Percentiles rank a stretch among this genome's conserved stretches.
Conservation (phyloP, 257 asterid genomes). For the Prunella vulgaris region DNA sequence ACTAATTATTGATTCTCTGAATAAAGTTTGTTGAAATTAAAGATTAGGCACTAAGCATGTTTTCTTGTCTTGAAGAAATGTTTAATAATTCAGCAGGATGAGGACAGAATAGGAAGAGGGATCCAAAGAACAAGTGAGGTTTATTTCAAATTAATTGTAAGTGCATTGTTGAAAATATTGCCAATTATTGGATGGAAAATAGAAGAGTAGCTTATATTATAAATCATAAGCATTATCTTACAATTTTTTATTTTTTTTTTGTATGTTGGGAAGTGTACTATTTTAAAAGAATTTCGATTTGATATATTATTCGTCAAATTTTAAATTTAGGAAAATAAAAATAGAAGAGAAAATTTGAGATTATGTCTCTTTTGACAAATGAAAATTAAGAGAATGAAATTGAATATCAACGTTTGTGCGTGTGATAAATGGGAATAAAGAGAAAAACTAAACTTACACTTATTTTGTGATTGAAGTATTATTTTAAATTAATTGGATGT, state of each 20-base stretch:
- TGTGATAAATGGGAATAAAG: too few species aligned
- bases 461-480: too few species aligned
- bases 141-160: slow-evolving; percentile 3
- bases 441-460: too few species aligned
- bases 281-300: too few species aligned
- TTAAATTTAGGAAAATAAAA: too few species aligned
- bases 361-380: too few species aligned
- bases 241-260: background rate
- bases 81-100: slow-evolving; percentile 19
- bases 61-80: slow-evolving; percentile 11
- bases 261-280: too few species aligned
- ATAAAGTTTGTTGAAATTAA: background rate
- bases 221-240: background rate
- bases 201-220: background rate
- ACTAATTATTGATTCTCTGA: slow-evolving; percentile 3
- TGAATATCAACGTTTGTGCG: too few species aligned
- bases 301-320: too few species aligned
- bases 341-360: too few species aligned
- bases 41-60: slow-evolving; percentile 17
- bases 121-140: slow-evolving; percentile 11
- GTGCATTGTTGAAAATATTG: slow-evolving; percentile 17
- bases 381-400: too few species aligned
- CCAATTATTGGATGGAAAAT: slow-evolving; percentile 16
- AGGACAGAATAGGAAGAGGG: slow-evolving; percentile 12
- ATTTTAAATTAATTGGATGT: too few species aligned